Conservation (phyloP, 2,329 filamentous ascomycete species). For the Trichoderma simmonsii region DNA sequence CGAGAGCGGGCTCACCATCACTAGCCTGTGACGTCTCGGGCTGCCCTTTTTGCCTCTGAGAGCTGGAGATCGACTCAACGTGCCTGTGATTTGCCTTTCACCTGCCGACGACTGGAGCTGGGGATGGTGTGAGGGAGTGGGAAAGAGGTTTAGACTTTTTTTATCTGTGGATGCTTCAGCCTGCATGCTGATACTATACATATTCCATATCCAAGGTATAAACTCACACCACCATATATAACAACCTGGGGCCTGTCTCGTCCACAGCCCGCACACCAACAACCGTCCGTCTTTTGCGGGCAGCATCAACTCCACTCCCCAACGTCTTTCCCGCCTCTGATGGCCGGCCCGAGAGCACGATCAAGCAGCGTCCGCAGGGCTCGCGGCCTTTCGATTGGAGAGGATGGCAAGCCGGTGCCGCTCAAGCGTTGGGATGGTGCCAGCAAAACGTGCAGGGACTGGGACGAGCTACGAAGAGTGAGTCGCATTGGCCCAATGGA, state of each 20-base stretch:
- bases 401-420: constrained; percentile 21
- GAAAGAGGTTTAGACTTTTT: constrained; percentile 12
- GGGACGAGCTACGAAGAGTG: constrained; percentile 49
- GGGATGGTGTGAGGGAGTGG: constrained; percentile 2
- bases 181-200: constrained; percentile 3
- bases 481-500: constrained; percentile 24
- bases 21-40: constrained; percentile 14
- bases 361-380: constrained; percentile 18
- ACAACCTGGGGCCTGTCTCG: constrained; percentile 7
- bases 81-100: constrained; percentile 7
- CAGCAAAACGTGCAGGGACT: constrained; percentile 40
- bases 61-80: neutral
- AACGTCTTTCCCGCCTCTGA: constrained; percentile 9
- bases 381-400: constrained; percentile 31
- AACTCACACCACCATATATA: neutral
- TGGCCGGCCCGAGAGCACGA: constrained; percentile 17
- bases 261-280: neutral
- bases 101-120: neutral
- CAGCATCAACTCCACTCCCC: constrained; percentile 8
- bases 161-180: neutral
- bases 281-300: neutral
- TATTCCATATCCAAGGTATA: neutral
- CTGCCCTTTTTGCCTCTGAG: neutral
- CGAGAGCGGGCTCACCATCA: constrained; percentile 10
- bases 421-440: constrained; percentile 53